Evolutionary conservation across 371 early-diverging fungal species (phyloP), one percentile per base, ranked within the genome.

Genomic region (Zopfochytrium polystomum): DNA sequence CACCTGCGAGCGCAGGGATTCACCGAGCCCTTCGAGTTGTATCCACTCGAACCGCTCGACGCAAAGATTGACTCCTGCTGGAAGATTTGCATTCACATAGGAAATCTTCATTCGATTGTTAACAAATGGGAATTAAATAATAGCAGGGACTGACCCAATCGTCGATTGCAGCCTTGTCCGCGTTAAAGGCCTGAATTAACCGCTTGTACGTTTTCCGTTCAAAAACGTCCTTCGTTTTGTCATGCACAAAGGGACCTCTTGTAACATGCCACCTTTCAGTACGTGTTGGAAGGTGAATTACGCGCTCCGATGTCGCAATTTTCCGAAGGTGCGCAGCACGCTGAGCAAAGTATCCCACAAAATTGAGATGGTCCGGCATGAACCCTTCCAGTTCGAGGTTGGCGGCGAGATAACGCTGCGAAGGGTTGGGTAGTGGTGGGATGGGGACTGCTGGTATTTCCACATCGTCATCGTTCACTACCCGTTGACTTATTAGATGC

Each of bases 161-260:
- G 48, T 88, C 80, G 29, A 93, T 83, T 1, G 82, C 85, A 49
- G 90, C 88, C 4, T 84, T 82, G 62, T 58, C 81, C 23, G 87
- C 76, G 66, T 95, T 93, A 60, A 87, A 87, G 44, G 92, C 78
- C 58, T 90, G 90, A 60, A 97, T 68, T 30, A 88, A 68, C 32
- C 96, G 84, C 73, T 88, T 86, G 70, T 91, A 88, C 57, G 91
- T 91, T 76, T 89, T 87, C 58, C 92, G 82, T 73, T 95, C 95
- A 80, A 97, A 95, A 33, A 90, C 86, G 74, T 95, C 95, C 79
- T 94, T 93, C n/a, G 90, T 82, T 75, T 95, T 93, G 72, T 92
- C 95, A 78, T 94, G 89, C 18, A 93, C 86, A 74, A 95, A 95
- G n/a, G 95, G 96, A 18, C 93, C 92, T 61, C 86, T 86, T 51